Percentiles rank a stretch among this genome's conserved stretches.
These are phyloP conservation scores for Nakaseomyces glabratus DNA, from an alignment of 1,139 yeast genomes.

Conservation along the genomic window DNA sequence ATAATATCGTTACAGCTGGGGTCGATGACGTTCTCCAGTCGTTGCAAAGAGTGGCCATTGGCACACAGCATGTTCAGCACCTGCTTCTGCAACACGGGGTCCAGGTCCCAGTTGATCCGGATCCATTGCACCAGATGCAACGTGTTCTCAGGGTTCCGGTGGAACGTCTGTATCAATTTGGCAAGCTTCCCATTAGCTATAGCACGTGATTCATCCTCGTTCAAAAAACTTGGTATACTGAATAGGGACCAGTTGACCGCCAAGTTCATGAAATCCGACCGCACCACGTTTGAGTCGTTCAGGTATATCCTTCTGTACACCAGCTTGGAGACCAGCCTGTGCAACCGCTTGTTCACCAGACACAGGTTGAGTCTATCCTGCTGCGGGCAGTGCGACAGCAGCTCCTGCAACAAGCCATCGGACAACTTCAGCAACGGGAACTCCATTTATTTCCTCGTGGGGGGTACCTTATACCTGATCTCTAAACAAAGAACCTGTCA, in stretches of 20 bases:
- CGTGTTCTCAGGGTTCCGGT: conserved; percentile 17
- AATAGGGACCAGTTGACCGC: conserved; percentile 32
- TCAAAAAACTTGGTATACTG: conserved; percentile 25
- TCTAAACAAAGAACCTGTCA: neutral
- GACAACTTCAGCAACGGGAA: conserved; percentile 15
- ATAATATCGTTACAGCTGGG: conserved; percentile 32
- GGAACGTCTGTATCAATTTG: conserved; percentile 25
- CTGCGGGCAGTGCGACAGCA: conserved; percentile 30
- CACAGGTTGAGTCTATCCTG: conserved; percentile 24
- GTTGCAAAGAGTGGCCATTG: conserved; percentile 27
- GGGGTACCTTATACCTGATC: neutral
- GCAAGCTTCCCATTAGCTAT: conserved; percentile 27
- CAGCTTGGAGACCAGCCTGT: conserved; percentile 25
- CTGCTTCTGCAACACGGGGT: conserved; percentile 26
- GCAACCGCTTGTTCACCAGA: conserved; percentile 18
- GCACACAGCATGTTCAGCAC: conserved; percentile 27
- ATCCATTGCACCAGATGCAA: conserved; percentile 32
- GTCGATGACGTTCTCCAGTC: conserved; percentile 35
- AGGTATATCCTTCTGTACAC: conserved; percentile 30
- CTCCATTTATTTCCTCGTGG: conserved; percentile 1
- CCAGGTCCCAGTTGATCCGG: conserved; percentile 37
- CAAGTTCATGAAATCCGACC: conserved; percentile 27
- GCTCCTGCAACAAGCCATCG: conserved; percentile 27
- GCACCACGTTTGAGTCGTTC: conserved; percentile 32
- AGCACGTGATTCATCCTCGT: conserved; percentile 26